These are phyloP conservation scores for Cetraspora pellucida DNA, from an alignment of 192 early-diverging fungal species.

Conservation along the genomic window DNA sequence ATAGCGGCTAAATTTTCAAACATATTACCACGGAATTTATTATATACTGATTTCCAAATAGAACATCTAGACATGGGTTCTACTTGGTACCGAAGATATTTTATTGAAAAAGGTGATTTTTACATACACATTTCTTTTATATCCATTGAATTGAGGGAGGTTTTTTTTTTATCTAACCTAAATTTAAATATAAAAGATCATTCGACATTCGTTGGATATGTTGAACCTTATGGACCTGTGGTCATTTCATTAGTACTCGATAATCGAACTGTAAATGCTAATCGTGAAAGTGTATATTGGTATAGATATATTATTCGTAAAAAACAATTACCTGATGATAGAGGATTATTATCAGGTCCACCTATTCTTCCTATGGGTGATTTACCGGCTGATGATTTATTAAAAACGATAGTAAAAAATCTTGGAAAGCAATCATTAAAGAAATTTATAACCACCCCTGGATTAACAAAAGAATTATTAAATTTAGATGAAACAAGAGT, in stretches of 20 bases:
- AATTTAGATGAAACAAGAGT: constrained; percentile 76
- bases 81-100: constrained; percentile 69
- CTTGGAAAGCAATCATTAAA: constrained; percentile 44
- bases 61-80: constrained; percentile 45
- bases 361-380: not conserved
- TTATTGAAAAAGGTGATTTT: constrained; percentile 61
- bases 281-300: constrained; percentile 1
- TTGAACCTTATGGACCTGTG: constrained; percentile 57
- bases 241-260: constrained; percentile 57
- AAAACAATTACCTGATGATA: constrained; percentile 1
- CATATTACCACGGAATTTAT: not conserved
- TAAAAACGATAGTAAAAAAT: not conserved
- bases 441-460: constrained; percentile 60
- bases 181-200: constrained; percentile 33
- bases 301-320: constrained; percentile 16
- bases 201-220: constrained; percentile 44
- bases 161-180: not conserved
- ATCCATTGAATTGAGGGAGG: not conserved
- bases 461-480: constrained; percentile 65
- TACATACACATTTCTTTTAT: not conserved
- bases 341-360: not conserved
- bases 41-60: constrained; percentile 35
- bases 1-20: constrained; percentile 1
- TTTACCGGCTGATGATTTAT: not conserved
- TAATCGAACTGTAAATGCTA: constrained; percentile 15